phyloP scores from a whole-genome alignment of 441 rosid species.

The Flueggea neowawraea region DNA sequence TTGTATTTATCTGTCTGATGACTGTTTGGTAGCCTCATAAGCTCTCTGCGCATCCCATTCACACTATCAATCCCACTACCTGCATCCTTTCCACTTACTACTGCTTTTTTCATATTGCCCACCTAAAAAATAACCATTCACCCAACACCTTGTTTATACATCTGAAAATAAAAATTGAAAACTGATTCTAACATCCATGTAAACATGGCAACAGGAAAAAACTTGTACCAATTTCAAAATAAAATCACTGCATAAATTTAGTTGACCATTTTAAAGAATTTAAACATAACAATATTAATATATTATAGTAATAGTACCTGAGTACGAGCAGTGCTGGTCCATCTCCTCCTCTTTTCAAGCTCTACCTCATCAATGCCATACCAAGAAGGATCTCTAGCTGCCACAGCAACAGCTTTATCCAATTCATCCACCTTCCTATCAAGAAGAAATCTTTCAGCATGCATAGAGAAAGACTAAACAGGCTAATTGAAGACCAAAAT shows the following conservation, averaged over 20 bases:
- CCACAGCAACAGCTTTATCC: slow-evolving; percentile 86
- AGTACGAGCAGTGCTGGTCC: slow-evolving; percentile 84
- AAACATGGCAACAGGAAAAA: slow-evolving; percentile 1
- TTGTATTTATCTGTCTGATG: slow-evolving; percentile 52
- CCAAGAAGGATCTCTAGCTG: slow-evolving; percentile 88
- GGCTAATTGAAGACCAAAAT: slow-evolving; percentile 5
- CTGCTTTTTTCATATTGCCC: slow-evolving; percentile 68
- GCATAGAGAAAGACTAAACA: slow-evolving; percentile 21
- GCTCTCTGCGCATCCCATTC: slow-evolving; percentile 74
- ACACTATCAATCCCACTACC: slow-evolving; percentile 37
- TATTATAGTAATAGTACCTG: slow-evolving; percentile 43
- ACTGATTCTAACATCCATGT: neutral
- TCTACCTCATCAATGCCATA: slow-evolving; percentile 83
- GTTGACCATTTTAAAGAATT: neutral
- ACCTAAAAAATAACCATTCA: slow-evolving; percentile 37
- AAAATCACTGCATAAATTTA: too few relatives aligned
- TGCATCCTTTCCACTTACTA: slow-evolving; percentile 58
- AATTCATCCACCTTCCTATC: slow-evolving; percentile 97
- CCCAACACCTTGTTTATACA: neutral
- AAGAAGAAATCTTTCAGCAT: slow-evolving; percentile 46
- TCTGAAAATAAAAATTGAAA: neutral
- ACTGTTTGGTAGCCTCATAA: slow-evolving; percentile 77
- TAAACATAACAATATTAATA: neutral
- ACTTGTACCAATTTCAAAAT: neutral
- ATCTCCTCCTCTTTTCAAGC: slow-evolving; percentile 91